A percentile compares a stretch with the other conserved stretches of the same genome.
Evolutionary conservation across 208 protist species (phyloP).

Genomic region (Acanthamoeba quina): DNA sequence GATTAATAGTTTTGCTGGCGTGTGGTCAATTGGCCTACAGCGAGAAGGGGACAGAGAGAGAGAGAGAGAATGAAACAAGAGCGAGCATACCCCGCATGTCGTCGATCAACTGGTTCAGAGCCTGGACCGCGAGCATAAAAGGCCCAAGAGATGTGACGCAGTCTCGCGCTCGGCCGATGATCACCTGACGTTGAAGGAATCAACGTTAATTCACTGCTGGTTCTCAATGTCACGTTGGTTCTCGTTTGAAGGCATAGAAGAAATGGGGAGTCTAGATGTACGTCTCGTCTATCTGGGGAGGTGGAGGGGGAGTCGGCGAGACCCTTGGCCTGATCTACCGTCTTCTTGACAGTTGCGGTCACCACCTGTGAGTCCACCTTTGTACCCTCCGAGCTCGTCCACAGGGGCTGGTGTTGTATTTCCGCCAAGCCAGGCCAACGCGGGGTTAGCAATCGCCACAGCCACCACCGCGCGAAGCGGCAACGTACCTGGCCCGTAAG

Average conservation of each 20-base stretch:
- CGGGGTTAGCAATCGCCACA: neutral
- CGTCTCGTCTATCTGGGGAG: neutral
- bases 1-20: too few species aligned
- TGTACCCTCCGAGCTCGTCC: neutral
- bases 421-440: neutral
- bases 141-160: constrained; percentile 2
- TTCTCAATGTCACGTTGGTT: too few species aligned
- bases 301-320: neutral
- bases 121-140: neutral
- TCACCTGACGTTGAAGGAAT: neutral
- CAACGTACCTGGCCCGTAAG: constrained; percentile 53
- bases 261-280: neutral
- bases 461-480: neutral
- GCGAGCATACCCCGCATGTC: neutral
- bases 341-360: neutral
- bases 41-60: neutral
- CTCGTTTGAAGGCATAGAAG: too few species aligned
- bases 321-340: constrained; percentile 34
- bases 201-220: too few species aligned
- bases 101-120: constrained; percentile 4
- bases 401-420: neutral
- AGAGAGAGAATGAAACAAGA: neutral
- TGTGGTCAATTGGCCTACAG: too few species aligned
- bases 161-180: constrained; percentile 10
- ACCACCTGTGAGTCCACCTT: constrained; percentile 4